phyloP scores from a whole-genome alignment of 495 filamentous ascomycete species.

The Tirmania nivea region DNA sequence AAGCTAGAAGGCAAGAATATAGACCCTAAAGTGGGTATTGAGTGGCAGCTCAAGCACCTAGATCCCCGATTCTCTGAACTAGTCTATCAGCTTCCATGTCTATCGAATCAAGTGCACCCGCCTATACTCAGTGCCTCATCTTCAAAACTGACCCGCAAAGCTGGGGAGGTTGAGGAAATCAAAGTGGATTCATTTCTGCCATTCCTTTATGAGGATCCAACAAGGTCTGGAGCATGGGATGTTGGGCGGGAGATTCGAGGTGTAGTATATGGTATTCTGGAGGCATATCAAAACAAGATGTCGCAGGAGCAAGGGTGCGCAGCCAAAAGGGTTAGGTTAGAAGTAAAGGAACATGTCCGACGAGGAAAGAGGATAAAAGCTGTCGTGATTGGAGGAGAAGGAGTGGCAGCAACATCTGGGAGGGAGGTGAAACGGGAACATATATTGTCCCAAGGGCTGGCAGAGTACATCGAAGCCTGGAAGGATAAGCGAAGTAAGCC shows the following conservation, averaged over 20 bases:
- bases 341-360: background rate
- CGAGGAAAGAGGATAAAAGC: background rate
- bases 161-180: background rate
- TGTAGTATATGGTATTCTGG: constrained; percentile 8
- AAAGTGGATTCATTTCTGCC: constrained; percentile 11
- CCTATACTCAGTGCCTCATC: background rate
- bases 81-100: background rate
- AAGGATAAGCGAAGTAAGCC: background rate
- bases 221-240: constrained; percentile 9
- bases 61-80: background rate
- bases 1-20: too few species aligned
- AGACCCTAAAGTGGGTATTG: background rate
- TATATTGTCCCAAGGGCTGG: background rate
- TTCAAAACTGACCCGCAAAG: background rate
- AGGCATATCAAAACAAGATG: background rate
- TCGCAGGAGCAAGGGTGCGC: background rate
- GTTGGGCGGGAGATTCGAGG: constrained; percentile 4
- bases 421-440: background rate
- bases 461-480: background rate
- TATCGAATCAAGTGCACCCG: background rate
- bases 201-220: constrained; percentile 14
- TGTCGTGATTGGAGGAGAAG: background rate
- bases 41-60: background rate
- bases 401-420: background rate
- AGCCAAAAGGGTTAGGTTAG: background rate